Conservation (phyloP, 208 protist species). For the Naegleria lovaniensis region DNA sequence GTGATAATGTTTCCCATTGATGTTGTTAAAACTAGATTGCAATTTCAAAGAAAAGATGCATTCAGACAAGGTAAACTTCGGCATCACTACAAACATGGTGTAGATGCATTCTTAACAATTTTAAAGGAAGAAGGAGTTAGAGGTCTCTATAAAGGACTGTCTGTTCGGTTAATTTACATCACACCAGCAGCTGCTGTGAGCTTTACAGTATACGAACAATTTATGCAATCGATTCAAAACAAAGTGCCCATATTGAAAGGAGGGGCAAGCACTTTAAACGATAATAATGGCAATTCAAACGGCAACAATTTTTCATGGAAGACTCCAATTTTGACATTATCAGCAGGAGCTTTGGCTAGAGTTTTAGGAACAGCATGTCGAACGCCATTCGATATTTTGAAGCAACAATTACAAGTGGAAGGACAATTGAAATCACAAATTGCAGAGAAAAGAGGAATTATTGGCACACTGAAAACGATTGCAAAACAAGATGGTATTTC, state of each 20-base stretch:
- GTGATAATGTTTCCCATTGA: constrained; percentile 29
- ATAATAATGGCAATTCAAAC: not conserved
- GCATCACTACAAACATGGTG: not conserved
- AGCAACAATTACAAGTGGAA: constrained; percentile 30
- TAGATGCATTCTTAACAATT: not conserved
- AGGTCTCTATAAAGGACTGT: not conserved
- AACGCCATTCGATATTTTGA: constrained; percentile 31
- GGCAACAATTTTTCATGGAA: not conserved
- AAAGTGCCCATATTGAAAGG: not conserved
- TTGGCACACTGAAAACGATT: not conserved
- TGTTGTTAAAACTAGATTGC: constrained; percentile 25
- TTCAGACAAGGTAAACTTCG: not conserved
- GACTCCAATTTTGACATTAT: not conserved
- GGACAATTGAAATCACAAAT: not conserved
- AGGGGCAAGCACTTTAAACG: not conserved
- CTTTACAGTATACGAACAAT: constrained; percentile 29
- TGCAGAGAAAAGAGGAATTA: not conserved
- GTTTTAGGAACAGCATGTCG: constrained; percentile 23
- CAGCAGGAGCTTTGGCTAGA: constrained; percentile 12
- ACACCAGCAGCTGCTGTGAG: constrained; percentile 26
- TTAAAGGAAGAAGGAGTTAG: constrained; percentile 14
- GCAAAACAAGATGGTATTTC: not conserved
- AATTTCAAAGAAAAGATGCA: constrained; percentile 16
- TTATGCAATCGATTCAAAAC: not conserved
- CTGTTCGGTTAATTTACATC: constrained; percentile 30